Conservation (phyloP, 306 rosid genomes). For the Lithocarpus polystachyus region DNA sequence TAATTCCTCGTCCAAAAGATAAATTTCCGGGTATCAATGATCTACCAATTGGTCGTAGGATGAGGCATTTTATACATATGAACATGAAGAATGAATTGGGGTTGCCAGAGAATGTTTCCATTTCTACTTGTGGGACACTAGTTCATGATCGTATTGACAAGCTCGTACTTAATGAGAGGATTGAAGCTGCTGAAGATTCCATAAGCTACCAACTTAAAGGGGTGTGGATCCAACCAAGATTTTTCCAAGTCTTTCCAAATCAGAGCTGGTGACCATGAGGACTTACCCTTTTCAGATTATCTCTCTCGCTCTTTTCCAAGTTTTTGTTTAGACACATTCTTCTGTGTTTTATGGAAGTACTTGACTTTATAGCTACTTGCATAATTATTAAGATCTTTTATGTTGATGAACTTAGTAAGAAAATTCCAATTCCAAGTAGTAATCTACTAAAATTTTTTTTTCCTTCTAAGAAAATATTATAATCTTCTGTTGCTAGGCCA, state of each 20-base stretch:
- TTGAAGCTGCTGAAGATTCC: not conserved
- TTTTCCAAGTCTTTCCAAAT: not conserved
- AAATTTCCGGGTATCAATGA: not conserved
- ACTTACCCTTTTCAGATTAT: not conserved
- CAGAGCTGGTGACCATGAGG: slow-evolving; percentile 12
- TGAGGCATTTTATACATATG: not conserved
- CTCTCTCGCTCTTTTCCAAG: not conserved
- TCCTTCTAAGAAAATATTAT: too few species aligned
- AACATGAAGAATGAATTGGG: not conserved
- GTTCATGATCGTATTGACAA: not conserved
- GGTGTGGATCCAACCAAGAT: slow-evolving; percentile 39
- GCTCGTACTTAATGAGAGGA: not conserved
- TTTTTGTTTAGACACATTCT: not conserved
- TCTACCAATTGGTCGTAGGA: not conserved
- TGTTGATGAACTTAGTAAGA: too few species aligned
- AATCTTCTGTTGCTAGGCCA: too few species aligned
- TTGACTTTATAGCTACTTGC: too few species aligned
- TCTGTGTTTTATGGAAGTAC: not conserved
- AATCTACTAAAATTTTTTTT: too few species aligned
- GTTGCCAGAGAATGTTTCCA: not conserved
- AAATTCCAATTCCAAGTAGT: too few species aligned
- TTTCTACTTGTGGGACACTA: slow-evolving; percentile 17
- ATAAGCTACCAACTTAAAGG: slow-evolving; percentile 13
- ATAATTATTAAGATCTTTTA: too few species aligned
- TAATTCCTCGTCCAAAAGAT: not conserved